Conservation (phyloP, 202 grass and related monocot genomes). For the Zizania palustris region DNA sequence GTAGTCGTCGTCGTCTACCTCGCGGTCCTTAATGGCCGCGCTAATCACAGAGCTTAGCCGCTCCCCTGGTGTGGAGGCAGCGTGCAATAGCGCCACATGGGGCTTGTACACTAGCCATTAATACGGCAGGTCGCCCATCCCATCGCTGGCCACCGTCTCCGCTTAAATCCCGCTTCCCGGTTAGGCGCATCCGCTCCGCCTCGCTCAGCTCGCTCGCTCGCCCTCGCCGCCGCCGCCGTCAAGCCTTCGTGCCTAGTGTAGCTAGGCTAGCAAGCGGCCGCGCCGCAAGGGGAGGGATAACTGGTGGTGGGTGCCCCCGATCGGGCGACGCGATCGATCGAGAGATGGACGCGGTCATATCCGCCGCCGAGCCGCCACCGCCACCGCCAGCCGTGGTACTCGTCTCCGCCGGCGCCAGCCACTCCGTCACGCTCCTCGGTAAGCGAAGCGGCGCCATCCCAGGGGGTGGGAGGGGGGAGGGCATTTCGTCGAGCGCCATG, state of each 20-base stretch:
- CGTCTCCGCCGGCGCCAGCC: constrained; percentile 86
- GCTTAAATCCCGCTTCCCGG: constrained; percentile 50
- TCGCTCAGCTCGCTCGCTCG: constrained; percentile 9
- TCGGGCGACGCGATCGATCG: constrained; percentile 1
- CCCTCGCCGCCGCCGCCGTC: constrained; percentile 1
- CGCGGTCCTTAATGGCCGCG: constrained; percentile 42
- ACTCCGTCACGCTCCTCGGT: constrained; percentile 95
- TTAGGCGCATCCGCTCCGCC: background rate
- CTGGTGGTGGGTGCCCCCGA: background rate
- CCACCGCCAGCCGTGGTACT: constrained; percentile 56
- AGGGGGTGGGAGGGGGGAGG: no score
- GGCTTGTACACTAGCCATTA: constrained; percentile 49
- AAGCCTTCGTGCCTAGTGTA: background rate
- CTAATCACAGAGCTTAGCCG: constrained; percentile 37
- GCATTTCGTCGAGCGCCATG: background rate
- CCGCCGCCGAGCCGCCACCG: constrained; percentile 35
- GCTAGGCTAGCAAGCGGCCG: background rate
- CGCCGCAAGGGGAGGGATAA: background rate
- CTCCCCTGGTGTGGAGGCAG: background rate
- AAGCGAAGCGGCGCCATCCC: background rate
- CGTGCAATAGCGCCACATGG: constrained; percentile 37
- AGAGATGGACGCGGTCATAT: constrained; percentile 50
- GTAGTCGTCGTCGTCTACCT: constrained; percentile 47
- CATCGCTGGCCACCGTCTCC: constrained; percentile 28
- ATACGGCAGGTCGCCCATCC: constrained; percentile 54